Evolutionary conservation across 148 eudicot species (phyloP).

Genomic region (Arctostaphylos glauca): DNA sequence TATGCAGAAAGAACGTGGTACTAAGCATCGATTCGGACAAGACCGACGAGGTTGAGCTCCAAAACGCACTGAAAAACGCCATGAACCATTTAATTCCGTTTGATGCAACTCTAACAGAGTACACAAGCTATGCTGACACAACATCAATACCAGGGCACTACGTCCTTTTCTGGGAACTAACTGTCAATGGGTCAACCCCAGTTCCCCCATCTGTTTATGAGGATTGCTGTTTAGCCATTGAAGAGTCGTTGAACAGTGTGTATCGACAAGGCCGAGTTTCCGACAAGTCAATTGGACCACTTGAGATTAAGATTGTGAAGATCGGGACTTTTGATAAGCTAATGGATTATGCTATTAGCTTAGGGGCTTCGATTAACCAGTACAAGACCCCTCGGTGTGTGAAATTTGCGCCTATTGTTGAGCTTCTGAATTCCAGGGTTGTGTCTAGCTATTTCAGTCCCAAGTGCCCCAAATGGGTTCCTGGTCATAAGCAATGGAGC

Average conservation of each 20-base stretch:
- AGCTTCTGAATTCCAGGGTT: conserved; percentile 73
- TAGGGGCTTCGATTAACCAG: conserved; percentile 95
- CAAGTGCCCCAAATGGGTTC: conserved; percentile 81
- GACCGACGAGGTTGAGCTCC: conserved; percentile 79
- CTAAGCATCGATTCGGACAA: conserved; percentile 80
- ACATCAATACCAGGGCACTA: conserved; percentile 66
- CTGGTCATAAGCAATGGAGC: conserved; percentile 87
- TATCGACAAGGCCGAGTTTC: conserved; percentile 73
- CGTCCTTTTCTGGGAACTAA: conserved; percentile 72
- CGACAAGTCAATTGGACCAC: conserved; percentile 73
- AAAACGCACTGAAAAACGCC: conserved; percentile 56
- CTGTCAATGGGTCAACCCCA: conserved; percentile 31
- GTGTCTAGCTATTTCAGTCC: conserved; percentile 64
- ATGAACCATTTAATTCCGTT: conserved; percentile 50
- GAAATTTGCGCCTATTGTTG: conserved; percentile 77
- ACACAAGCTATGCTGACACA: conserved; percentile 72
- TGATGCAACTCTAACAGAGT: conserved; percentile 50
- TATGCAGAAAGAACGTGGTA: conserved; percentile 70
- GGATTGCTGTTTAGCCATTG: conserved; percentile 65
- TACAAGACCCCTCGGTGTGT: conserved; percentile 94
- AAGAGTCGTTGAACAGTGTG: conserved; percentile 72
- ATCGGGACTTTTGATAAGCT: conserved; percentile 69
- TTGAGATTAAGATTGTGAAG: conserved; percentile 69
- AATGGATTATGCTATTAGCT: conserved; percentile 82
- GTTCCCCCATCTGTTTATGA: conserved; percentile 61